These are phyloP conservation scores for Phialophora tarda DNA, from an alignment of 2,329 filamentous ascomycete species.

Conservation along the genomic window DNA sequence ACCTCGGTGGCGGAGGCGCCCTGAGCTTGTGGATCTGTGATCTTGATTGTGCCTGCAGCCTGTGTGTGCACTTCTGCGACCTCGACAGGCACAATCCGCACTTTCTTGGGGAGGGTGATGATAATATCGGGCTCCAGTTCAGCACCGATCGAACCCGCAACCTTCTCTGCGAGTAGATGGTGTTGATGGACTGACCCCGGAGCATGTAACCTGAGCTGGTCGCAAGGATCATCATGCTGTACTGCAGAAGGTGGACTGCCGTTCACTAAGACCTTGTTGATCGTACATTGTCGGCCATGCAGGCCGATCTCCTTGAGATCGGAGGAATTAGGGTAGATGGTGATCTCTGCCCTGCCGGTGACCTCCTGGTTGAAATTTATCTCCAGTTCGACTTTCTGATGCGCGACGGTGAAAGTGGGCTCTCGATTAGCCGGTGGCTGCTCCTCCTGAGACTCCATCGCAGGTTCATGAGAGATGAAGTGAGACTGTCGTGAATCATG, in stretches of 20 bases:
- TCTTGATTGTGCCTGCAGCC: constrained; percentile 55
- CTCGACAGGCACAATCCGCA: constrained; percentile 53
- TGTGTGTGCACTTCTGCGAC: constrained; percentile 66
- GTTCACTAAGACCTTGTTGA: constrained; percentile 58
- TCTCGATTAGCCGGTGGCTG: constrained; percentile 14
- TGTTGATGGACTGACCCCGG: constrained; percentile 70
- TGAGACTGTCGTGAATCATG: constrained; percentile 5
- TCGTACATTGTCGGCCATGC: constrained; percentile 67
- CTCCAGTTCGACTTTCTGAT: constrained; percentile 88
- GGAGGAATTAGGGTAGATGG: constrained; percentile 68
- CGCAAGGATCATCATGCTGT: constrained; percentile 51
- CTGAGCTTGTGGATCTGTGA: constrained; percentile 42
- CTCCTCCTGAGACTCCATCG: constrained; percentile 15
- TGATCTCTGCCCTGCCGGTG: constrained; percentile 80
- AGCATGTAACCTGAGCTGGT: constrained; percentile 48
- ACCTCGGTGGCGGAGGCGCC: constrained; percentile 45
- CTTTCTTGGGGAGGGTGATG: constrained; percentile 61
- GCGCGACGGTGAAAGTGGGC: constrained; percentile 59
- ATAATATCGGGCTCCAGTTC: constrained; percentile 63
- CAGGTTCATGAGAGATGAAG: constrained; percentile 1
- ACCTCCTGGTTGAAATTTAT: constrained; percentile 82
- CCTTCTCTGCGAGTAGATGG: constrained; percentile 72
- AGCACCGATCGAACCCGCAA: constrained; percentile 58
- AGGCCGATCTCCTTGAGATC: constrained; percentile 62
- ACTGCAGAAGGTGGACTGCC: constrained; percentile 46